phyloP scores from a whole-genome alignment of 1,284 basidiomycete species.

The Ustilago trichophora region DNA sequence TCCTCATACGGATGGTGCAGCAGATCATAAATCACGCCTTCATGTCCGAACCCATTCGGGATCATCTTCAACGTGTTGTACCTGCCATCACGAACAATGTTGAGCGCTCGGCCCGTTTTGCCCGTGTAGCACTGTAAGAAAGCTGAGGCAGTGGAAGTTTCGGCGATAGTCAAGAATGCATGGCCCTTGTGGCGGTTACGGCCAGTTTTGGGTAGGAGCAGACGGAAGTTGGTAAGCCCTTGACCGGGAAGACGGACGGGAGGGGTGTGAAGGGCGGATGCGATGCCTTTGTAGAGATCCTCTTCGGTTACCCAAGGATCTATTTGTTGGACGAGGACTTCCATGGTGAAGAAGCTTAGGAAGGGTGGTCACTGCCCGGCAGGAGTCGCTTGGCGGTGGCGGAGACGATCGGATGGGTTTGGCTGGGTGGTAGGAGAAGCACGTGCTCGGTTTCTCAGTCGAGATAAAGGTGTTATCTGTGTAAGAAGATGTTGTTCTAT shows the following conservation, averaged over 20 bases:
- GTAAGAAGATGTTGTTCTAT: too few species aligned
- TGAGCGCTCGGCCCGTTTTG: constrained; percentile 3
- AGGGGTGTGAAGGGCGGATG: constrained; percentile 21
- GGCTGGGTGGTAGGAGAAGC: too few species aligned
- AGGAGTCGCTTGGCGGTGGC: too few species aligned
- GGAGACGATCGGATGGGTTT: too few species aligned
- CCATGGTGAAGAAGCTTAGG: too few species aligned
- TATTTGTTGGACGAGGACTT: constrained; percentile 20
- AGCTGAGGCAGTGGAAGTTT: constrained; percentile 22
- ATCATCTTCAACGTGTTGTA: constrained; percentile 19
- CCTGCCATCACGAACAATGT: constrained; percentile 5
- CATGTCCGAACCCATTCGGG: constrained; percentile 13
- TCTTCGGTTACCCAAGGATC: constrained; percentile 30
- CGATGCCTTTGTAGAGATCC: constrained; percentile 28
- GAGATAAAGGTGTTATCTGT: too few species aligned
- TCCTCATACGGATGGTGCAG: constrained; percentile 10
- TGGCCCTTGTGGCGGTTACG: constrained; percentile 10
- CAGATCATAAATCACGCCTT: constrained; percentile 7
- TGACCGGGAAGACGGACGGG: constrained; percentile 18
- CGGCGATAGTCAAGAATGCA: constrained; percentile 27
- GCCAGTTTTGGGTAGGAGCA: constrained; percentile 4
- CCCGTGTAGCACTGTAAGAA: constrained; percentile 15
- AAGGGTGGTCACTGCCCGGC: too few species aligned
- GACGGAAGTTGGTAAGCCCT: constrained; percentile 20
- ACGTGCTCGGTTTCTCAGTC: too few species aligned